Evolutionary conservation across 495 filamentous ascomycete species (phyloP).

Genomic region (Cenococcum geophilum): DNA sequence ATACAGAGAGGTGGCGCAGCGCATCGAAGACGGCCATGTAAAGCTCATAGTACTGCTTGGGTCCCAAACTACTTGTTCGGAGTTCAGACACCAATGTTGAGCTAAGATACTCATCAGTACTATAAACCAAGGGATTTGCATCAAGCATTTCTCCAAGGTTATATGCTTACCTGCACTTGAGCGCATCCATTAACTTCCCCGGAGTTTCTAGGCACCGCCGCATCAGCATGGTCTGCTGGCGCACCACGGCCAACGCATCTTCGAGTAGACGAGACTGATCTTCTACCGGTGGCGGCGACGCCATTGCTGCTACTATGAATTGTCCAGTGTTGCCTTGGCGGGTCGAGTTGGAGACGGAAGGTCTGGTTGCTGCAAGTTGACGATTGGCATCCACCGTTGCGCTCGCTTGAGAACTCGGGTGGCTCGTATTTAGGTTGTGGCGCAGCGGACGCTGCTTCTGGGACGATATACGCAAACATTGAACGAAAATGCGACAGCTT

Average conservation of each 20-base stretch:
- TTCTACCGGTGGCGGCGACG: slow-evolving; percentile 50
- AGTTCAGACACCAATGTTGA: slow-evolving; percentile 96
- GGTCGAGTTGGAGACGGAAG: neutral
- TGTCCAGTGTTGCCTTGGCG: neutral
- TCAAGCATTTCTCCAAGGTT: neutral
- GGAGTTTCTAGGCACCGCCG: slow-evolving; percentile 95
- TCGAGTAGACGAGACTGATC: slow-evolving; percentile 93
- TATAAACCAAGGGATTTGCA: neutral
- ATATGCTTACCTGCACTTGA: slow-evolving; percentile 86
- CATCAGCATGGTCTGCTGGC: slow-evolving; percentile 94
- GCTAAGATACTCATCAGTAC: slow-evolving; percentile 44
- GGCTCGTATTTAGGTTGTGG: neutral
- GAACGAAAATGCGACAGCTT: neutral
- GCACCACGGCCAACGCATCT: slow-evolving; percentile 91
- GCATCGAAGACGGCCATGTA: slow-evolving; percentile 99
- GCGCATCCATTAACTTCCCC: slow-evolving; percentile 98
- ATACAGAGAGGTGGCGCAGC: slow-evolving; percentile 89
- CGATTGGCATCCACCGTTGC: neutral
- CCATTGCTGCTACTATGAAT: slow-evolving; percentile 22
- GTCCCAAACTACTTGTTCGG: slow-evolving; percentile 87
- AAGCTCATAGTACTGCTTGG: slow-evolving; percentile 98
- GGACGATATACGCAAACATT: too few relatives aligned
- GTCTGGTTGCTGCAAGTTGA: neutral
- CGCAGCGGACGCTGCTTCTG: neutral
- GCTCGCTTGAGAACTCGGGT: neutral